phyloP scores from a whole-genome alignment of 2,329 filamentous ascomycete species.

The Trichoderma endophyticum region DNA sequence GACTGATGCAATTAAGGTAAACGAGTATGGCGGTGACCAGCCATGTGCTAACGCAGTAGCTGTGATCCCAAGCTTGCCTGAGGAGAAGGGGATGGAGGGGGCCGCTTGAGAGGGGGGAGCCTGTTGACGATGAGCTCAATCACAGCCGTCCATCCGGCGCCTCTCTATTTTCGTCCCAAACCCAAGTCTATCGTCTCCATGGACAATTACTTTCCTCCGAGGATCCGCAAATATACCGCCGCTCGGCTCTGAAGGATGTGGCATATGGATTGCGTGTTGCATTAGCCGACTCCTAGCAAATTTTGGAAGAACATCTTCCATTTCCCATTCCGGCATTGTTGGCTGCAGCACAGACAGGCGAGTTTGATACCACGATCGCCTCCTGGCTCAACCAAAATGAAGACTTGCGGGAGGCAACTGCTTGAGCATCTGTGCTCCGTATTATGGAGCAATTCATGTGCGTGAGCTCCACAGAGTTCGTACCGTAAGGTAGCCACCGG shows the following conservation, averaged over 20 bases:
- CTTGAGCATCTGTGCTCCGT: neutral
- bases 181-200: neutral
- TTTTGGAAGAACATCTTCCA: neutral
- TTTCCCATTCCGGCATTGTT: neutral
- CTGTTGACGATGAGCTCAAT: neutral
- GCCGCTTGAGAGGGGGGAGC: neutral
- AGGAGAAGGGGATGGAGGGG: neutral
- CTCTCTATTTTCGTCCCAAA: neutral
- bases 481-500: neutral
- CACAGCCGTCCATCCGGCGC: neutral
- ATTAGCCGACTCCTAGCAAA: slow-evolving; percentile 6
- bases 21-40: neutral
- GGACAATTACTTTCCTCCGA: neutral
- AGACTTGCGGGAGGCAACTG: neutral
- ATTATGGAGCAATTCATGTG: slow-evolving; percentile 7
- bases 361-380: neutral
- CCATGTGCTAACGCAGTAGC: neutral
- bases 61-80: neutral
- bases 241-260: neutral
- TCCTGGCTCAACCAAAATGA: slow-evolving; percentile 7
- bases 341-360: neutral
- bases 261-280: neutral
- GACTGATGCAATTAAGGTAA: neutral
- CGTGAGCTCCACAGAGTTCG: slow-evolving; percentile 4
- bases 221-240: neutral